Conservation (phyloP, 495 filamentous ascomycete genomes). For the Usnea hakonensis region DNA sequence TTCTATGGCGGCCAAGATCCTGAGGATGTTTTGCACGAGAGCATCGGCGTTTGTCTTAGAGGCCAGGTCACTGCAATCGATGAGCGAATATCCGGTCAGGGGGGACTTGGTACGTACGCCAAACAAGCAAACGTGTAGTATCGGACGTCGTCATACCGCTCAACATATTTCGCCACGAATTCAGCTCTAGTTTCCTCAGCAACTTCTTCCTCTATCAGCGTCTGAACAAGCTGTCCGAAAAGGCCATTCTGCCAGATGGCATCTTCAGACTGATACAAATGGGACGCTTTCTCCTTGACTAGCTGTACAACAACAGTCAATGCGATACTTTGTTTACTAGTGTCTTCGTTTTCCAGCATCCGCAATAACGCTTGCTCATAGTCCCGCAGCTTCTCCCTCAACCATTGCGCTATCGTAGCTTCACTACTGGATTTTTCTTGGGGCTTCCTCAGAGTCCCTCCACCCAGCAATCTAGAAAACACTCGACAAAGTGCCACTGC, state of each 20-base stretch:
- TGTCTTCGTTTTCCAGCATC: constrained; percentile 47
- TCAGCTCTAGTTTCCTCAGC: constrained; percentile 53
- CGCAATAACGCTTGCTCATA: constrained; percentile 52
- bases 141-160: constrained; percentile 74
- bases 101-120: constrained; percentile 43
- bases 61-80: not conserved
- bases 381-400: constrained; percentile 63
- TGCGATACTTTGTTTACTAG: constrained; percentile 44
- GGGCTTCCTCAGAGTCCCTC: constrained; percentile 59
- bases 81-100: constrained; percentile 1
- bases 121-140: constrained; percentile 69
- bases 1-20: constrained; percentile 58
- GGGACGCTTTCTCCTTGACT: constrained; percentile 63
- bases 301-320: constrained; percentile 76
- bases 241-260: constrained; percentile 55
- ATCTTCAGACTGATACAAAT: constrained; percentile 52
- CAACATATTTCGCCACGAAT: constrained; percentile 69
- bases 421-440: constrained; percentile 63
- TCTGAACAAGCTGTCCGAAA: constrained; percentile 55
- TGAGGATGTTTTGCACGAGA: constrained; percentile 48
- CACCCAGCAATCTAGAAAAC: constrained; percentile 74
- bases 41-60: constrained; percentile 14
- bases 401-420: constrained; percentile 65
- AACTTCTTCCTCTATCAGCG: constrained; percentile 49
- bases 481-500: constrained; percentile 78